A percentile compares a stretch with the other conserved stretches of the same genome.
phyloP scores from a whole-genome alignment of 257 asterid genomes.

The Hygrophila difformis region DNA sequence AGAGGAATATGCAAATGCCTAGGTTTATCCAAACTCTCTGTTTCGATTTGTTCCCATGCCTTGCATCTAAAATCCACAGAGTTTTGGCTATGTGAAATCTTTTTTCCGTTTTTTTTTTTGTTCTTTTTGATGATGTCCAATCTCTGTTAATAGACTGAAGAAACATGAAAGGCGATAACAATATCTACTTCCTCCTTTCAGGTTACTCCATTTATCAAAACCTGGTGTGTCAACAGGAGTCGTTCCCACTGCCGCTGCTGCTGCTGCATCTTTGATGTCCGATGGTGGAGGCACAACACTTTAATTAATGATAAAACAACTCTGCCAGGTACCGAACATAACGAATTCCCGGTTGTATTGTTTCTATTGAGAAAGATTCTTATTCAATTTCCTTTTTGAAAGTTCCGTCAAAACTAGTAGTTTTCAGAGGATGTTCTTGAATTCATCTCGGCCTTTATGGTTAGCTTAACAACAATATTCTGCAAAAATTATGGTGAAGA shows the following conservation, averaged over 20 bases:
- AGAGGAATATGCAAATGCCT: conserved; percentile 3
- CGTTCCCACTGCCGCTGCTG: conserved; percentile 95
- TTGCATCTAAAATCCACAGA: too few relatives aligned
- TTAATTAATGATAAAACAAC: conserved; percentile 5
- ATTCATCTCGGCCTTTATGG: too few relatives aligned
- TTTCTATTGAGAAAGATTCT: too few relatives aligned
- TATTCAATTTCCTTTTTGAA: too few relatives aligned
- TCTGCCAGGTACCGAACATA: neutral
- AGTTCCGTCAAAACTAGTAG: too few relatives aligned
- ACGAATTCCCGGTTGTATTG: too few relatives aligned
- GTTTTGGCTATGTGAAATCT: too few relatives aligned
- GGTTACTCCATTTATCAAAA: conserved; percentile 89
- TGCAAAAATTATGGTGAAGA: too few relatives aligned
- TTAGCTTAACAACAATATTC: too few relatives aligned
- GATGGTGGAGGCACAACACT: conserved; percentile 82
- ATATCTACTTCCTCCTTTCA: too few relatives aligned
- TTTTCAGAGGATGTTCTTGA: too few relatives aligned
- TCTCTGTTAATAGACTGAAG: neutral
- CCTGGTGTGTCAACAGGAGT: conserved; percentile 79
- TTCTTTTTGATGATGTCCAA: neutral
- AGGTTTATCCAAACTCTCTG: conserved; percentile 1
- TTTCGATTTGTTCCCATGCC: neutral
- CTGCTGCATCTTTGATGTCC: conserved; percentile 92
- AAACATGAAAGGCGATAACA: too few relatives aligned
- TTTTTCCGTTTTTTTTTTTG: neutral